A percentile compares a stretch with the other conserved stretches of the same genome.
Evolutionary conservation across 495 filamentous ascomycete genomes (phyloP).

Genomic region (Bacidia rubella): DNA sequence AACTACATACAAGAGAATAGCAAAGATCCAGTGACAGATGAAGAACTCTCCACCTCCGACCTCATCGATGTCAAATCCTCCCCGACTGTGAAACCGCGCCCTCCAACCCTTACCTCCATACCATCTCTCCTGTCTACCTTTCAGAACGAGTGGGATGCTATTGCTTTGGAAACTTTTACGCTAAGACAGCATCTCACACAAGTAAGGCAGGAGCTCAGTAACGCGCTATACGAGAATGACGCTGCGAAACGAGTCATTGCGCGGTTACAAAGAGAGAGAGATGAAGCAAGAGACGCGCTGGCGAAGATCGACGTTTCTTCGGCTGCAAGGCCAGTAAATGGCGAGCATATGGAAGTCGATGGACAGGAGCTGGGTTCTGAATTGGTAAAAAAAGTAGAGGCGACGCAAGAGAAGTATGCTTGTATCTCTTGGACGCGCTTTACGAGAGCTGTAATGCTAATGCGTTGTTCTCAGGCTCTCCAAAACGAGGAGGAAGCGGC

Average conservation of each 20-base stretch:
- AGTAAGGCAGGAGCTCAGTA: slow-evolving; percentile 82
- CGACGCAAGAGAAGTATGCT: slow-evolving; percentile 60
- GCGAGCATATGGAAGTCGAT: slow-evolving; percentile 88
- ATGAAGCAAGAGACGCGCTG: slow-evolving; percentile 87
- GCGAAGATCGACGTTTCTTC: slow-evolving; percentile 58
- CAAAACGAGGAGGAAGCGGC: slow-evolving; percentile 72
- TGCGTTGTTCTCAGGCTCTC: slow-evolving; percentile 47
- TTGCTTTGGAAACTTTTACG: slow-evolving; percentile 81
- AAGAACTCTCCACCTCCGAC: slow-evolving; percentile 75
- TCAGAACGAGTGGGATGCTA: slow-evolving; percentile 95
- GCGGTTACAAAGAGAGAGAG: slow-evolving; percentile 71
- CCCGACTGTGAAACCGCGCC: slow-evolving; percentile 72
- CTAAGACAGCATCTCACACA: slow-evolving; percentile 77
- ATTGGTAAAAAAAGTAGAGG: slow-evolving; percentile 60
- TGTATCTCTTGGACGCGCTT: not conserved
- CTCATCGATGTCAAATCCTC: slow-evolving; percentile 75
- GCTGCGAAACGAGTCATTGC: slow-evolving; percentile 89
- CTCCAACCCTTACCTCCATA: slow-evolving; percentile 90
- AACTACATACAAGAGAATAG: slow-evolving; percentile 89
- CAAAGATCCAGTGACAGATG: slow-evolving; percentile 84
- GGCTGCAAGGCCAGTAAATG: slow-evolving; percentile 26
- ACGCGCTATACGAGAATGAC: slow-evolving; percentile 91
- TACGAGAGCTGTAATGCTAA: slow-evolving; percentile 12
- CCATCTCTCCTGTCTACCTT: slow-evolving; percentile 93
- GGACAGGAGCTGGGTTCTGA: slow-evolving; percentile 53